Base-by-base conservation (phyloP, 129 eudicot species). In the Chrysanthemum seticuspe region DNA sequence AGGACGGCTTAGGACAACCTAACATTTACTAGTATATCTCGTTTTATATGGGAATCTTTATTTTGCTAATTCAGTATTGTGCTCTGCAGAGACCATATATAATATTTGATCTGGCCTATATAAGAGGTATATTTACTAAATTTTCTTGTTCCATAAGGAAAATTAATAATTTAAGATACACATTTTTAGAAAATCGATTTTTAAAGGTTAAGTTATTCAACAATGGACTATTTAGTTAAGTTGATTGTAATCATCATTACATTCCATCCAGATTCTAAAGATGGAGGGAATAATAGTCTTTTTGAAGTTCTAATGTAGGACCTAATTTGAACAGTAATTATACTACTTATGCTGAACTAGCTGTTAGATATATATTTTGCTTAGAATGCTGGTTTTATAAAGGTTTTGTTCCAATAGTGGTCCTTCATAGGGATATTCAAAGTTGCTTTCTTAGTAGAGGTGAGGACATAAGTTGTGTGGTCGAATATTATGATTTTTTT, bases 311-410 rank as follows among this genome's bases (percentile, higher is more conserved):
- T 70, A 12, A 70, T 70, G 10, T 13, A 5, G 53, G 74, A 55
- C 52, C 64, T 70, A 10, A 55, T 71, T 31, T 71, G 53, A 71
- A 71, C 13, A 49, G 52, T 67, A 18, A 48, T 21, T 23, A 50
- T 49, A 18, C 45, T 7, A 23, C 70, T 15, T 40, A 40, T 51
- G 4, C 25, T 16, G n/a, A 40, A 65, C 51, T 49, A 49, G 62
- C 13, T 27, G 50, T 53, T 25, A 9, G 13, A 16, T 23, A 69
- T 52, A 25, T 52, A 36, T 11, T 67, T 67, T 45, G 10, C 10
- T 40, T 40, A 40, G 47, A 40, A 40, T 40, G 74, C 10, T 62
- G n/a, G 14, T 62, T 62, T 29, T n/a, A 21, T 25, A 25, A 29
- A 62, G 19, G 14, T 29, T 29, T 48, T 11, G 47, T 62, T 27